A percentile compares a stretch with the other conserved stretches of the same genome.
Evolutionary conservation across 495 filamentous ascomycete genomes (phyloP).

Genomic region (Thermothielavioides terrestris): DNA sequence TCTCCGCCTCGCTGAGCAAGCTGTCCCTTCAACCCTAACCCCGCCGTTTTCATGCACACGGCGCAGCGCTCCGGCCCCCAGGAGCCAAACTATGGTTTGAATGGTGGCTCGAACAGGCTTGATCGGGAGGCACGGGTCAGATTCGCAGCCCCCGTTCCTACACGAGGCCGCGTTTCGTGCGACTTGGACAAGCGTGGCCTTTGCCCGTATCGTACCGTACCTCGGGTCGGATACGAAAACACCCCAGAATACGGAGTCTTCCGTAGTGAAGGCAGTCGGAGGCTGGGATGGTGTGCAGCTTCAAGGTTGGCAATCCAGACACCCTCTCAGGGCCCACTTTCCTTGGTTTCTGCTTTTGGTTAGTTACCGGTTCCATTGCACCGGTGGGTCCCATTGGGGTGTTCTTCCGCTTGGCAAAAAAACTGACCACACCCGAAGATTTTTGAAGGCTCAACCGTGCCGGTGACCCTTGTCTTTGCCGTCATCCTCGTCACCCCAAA

Average conservation of each 20-base stretch:
- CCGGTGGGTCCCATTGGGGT: not conserved
- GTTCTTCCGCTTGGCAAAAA: slow-evolving; percentile 1
- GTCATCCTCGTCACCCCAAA: slow-evolving; percentile 18
- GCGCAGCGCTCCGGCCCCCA: too few relatives aligned
- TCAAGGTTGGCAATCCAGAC: not conserved
- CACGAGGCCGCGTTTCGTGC: too few relatives aligned
- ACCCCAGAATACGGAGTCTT: slow-evolving; percentile 3
- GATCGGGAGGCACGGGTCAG: too few relatives aligned
- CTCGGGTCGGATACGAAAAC: too few relatives aligned
- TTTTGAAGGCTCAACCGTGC: slow-evolving; percentile 6
- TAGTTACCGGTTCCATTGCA: slow-evolving; percentile 3
- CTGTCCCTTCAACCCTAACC: too few relatives aligned
- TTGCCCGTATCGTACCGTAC: too few relatives aligned
- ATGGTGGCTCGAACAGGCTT: too few relatives aligned
- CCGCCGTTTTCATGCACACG: too few relatives aligned
- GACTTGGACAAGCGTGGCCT: too few relatives aligned
- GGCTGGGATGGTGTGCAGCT: not conserved
- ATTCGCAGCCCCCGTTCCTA: too few relatives aligned
- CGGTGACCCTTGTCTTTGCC: slow-evolving; percentile 23
- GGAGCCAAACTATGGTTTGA: too few relatives aligned
- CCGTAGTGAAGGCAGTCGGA: not conserved
- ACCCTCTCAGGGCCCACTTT: not conserved
- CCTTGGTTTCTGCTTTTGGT: slow-evolving; percentile 8
- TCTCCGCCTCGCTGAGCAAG: too few relatives aligned
- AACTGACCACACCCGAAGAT: not conserved